Evolutionary conservation across 225 moss, liverwort and hornwort genomes (phyloP).

Genomic region (Pseudoscleropodium purum): DNA sequence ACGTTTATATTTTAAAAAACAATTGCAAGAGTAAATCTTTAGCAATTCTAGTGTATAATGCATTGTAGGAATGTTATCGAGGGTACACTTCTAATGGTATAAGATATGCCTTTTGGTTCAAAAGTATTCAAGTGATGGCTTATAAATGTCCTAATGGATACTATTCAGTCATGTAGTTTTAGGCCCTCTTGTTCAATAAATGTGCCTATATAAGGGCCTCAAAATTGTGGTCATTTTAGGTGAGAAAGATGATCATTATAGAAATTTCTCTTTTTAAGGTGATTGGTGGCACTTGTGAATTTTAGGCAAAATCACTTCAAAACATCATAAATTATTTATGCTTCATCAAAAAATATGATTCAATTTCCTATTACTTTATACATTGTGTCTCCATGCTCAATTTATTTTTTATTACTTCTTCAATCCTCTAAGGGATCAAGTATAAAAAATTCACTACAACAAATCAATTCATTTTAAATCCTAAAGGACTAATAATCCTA

Average conservation of each 20-base stretch:
- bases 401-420: neutral
- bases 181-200: neutral
- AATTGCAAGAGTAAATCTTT: neutral
- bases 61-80: neutral
- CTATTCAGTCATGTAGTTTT: neutral
- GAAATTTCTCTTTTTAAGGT: no score
- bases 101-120: neutral
- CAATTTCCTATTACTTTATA: neutral
- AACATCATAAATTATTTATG: neutral
- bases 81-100: neutral
- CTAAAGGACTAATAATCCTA: neutral
- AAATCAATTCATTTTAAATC: neutral
- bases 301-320: neutral
- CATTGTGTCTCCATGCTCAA: neutral
- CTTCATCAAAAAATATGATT: neutral
- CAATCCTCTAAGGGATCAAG: no score
- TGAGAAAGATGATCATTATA: neutral
- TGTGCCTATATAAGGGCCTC: neutral
- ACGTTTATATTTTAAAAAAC: neutral
- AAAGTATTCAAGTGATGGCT: neutral
- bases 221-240: neutral
- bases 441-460: neutral
- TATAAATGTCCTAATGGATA: neutral
- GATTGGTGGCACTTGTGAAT: fast-evolving
- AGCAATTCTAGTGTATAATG: neutral